These are phyloP conservation scores for Suillus paluster DNA, from an alignment of 768 basidiomycete genomes.

Conservation along the genomic window DNA sequence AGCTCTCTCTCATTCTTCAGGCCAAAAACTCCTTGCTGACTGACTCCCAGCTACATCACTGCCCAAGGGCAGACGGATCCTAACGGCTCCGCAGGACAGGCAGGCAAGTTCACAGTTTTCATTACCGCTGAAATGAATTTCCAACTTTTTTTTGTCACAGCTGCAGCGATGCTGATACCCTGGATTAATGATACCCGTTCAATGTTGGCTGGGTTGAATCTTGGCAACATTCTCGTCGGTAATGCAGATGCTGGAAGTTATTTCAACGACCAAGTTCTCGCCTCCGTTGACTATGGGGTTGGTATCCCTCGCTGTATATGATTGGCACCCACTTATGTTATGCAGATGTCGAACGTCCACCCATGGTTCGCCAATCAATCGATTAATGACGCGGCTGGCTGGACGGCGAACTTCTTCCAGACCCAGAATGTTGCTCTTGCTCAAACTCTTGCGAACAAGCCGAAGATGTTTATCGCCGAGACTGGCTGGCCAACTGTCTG, in stretches of 20 bases:
- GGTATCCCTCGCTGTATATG: conserved; percentile 25
- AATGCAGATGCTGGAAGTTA: conserved; percentile 86
- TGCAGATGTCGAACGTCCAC: conserved; percentile 87
- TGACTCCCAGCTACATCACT: conserved; percentile 57
- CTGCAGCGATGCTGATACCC: conserved; percentile 63
- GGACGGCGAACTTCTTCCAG: conserved; percentile 84
- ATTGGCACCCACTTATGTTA: conserved; percentile 1
- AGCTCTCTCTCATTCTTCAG: conserved; percentile 23
- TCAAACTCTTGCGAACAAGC: conserved; percentile 62
- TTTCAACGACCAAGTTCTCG: conserved; percentile 74
- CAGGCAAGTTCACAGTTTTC: conserved; percentile 22
- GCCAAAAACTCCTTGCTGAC: conserved; percentile 4
- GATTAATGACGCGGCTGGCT: conserved; percentile 68
- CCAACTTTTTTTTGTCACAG: conserved; percentile 26
- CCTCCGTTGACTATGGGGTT: conserved; percentile 71
- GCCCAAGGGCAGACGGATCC: conserved; percentile 53
- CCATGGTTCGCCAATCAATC: conserved; percentile 91
- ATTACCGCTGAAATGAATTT: background rate
- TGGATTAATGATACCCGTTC: conserved; percentile 70
- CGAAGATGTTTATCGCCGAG: conserved; percentile 91
- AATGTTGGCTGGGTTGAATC: conserved; percentile 57
- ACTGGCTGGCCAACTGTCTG: conserved; percentile 85
- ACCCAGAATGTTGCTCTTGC: conserved; percentile 65
- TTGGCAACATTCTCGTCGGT: conserved; percentile 74
- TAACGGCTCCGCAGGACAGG: conserved; percentile 61